Evolutionary conservation across 495 filamentous ascomycete genomes (phyloP).

Genomic region (Aspergillus carlsbadensis): DNA sequence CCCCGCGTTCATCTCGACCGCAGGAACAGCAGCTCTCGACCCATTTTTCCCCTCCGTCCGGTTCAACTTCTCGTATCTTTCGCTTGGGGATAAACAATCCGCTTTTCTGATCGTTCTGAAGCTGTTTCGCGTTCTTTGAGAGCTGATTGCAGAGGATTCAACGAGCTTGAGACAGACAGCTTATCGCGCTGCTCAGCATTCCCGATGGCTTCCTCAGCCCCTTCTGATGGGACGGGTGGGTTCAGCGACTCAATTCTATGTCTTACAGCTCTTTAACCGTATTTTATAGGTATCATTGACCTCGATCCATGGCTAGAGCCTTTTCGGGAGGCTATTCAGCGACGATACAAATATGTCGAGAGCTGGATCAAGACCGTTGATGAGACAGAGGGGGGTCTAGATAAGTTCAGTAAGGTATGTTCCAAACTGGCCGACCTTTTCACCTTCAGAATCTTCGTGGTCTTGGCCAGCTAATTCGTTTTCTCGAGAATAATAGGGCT

Average conservation of each 20-base stretch:
- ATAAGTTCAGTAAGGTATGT: constrained; percentile 84
- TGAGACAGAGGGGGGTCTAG: constrained; percentile 81
- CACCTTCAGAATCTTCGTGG: background rate
- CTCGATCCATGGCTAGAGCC: constrained; percentile 90
- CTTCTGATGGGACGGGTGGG: constrained; percentile 29
- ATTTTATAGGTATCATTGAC: constrained; percentile 67
- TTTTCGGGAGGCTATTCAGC: constrained; percentile 73
- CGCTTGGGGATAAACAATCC: background rate
- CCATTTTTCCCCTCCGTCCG: background rate
- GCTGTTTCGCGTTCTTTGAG: background rate
- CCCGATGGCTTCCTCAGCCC: constrained; percentile 18
- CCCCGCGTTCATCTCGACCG: background rate
- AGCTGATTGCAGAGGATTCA: background rate
- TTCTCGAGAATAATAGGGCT: constrained; percentile 54
- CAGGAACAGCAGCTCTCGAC: constrained; percentile 11
- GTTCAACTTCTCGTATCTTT: background rate
- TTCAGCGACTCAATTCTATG: background rate
- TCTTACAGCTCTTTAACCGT: constrained; percentile 2
- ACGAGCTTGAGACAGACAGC: background rate
- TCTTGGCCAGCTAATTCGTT: background rate
- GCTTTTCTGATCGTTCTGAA: background rate
- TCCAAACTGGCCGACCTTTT: background rate
- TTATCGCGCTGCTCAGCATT: constrained; percentile 11
- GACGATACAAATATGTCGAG: constrained; percentile 77
- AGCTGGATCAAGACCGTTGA: constrained; percentile 83